These are phyloP conservation scores for Pythium periplocum DNA, from an alignment of 352 stramenopile species.

Conservation along the genomic window DNA sequence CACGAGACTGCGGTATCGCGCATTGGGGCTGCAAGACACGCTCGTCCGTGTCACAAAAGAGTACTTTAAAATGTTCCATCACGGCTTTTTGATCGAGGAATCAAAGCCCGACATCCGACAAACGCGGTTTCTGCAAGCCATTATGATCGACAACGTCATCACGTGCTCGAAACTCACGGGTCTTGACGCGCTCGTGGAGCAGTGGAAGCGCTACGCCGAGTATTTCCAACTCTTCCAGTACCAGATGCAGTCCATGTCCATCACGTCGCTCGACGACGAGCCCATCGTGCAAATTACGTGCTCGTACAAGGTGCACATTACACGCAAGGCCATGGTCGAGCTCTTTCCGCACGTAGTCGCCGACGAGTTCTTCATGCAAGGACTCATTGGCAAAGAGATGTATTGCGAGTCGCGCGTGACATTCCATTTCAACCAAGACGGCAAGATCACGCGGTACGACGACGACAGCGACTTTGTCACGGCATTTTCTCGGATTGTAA, in stretches of 20 bases:
- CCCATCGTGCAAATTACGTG: conserved; percentile 8
- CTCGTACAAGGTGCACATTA: conserved; percentile 15
- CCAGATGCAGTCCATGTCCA: conserved; percentile 7
- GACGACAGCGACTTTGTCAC: conserved; percentile 24
- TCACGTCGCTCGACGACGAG: conserved; percentile 3
- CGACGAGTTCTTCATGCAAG: conserved; percentile 17
- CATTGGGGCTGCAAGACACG: not conserved
- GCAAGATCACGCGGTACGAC: conserved; percentile 19
- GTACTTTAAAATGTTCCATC: conserved; percentile 11
- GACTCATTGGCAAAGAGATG: conserved; percentile 19
- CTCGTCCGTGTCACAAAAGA: not conserved
- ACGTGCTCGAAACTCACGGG: conserved; percentile 6
- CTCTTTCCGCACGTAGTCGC: conserved; percentile 22
- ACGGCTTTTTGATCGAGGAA: conserved; percentile 1
- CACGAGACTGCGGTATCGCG: not conserved
- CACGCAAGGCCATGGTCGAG: conserved; percentile 11
- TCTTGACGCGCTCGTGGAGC: conserved; percentile 9
- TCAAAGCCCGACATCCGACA: not conserved
- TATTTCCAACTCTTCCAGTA: conserved; percentile 9
- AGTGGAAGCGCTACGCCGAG: conserved; percentile 8
- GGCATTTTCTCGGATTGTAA: conserved; percentile 5
- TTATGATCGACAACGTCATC: conserved; percentile 5
- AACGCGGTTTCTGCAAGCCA: conserved; percentile 1
- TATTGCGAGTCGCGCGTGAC: conserved; percentile 14
- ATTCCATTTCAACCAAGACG: conserved; percentile 18